phyloP scores from a whole-genome alignment of 371 early-diverging fungal species.

The Syncephalastrum sp. region DNA sequence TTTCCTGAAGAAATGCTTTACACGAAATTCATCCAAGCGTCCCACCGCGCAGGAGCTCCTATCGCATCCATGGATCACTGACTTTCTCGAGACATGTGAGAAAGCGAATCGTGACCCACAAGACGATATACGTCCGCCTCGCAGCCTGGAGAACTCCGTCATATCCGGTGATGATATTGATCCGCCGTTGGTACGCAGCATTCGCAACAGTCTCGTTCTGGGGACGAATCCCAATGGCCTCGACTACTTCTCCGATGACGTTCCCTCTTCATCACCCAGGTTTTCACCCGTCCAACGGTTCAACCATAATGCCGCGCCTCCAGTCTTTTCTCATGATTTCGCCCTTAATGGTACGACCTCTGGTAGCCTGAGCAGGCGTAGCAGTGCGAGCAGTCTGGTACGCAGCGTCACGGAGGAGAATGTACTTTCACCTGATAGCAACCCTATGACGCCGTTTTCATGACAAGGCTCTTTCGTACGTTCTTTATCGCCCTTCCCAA shows the following conservation, averaged over 20 bases:
- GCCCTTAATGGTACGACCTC: neutral
- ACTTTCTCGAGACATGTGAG: conserved; percentile 23
- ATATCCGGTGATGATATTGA: conserved; percentile 9
- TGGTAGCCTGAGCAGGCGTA: conserved; percentile 2
- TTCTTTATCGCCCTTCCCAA: too few relatives aligned
- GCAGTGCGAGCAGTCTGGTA: conserved; percentile 10
- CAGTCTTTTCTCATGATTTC: conserved; percentile 10
- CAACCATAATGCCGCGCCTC: neutral
- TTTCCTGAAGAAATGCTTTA: conserved; percentile 80
- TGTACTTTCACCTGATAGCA: neutral
- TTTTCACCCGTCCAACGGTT: too few relatives aligned
- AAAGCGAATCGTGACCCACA: too few relatives aligned
- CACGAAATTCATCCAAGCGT: conserved; percentile 67
- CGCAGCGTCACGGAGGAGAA: conserved; percentile 13
- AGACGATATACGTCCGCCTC: too few relatives aligned
- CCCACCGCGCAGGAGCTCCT: conserved; percentile 79
- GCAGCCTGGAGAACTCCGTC: neutral
- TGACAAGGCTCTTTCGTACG: too few relatives aligned
- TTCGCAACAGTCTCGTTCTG: conserved; percentile 34
- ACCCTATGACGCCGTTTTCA: too few relatives aligned
- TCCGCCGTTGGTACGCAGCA: conserved; percentile 33
- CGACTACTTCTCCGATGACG: too few relatives aligned
- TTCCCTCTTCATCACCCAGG: too few relatives aligned
- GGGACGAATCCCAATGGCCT: too few relatives aligned
- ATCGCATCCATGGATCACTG: conserved; percentile 72